A percentile compares a stretch with the other conserved stretches of the same genome.
These are phyloP conservation scores for Hippophae rhamnoides DNA, from an alignment of 306 rosid species.

Conservation along the genomic window DNA sequence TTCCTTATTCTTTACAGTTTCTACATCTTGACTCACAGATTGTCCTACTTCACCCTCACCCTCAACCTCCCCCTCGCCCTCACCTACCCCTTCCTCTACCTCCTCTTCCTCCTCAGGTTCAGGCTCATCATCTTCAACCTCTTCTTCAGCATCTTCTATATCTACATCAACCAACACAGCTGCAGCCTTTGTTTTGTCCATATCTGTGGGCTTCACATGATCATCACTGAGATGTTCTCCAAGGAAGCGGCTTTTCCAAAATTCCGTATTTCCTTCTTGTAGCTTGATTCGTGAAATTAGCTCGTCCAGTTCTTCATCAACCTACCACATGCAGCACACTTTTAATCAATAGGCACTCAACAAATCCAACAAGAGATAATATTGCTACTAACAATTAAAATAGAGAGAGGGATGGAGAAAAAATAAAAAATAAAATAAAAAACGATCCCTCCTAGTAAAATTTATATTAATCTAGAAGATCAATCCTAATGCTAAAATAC, in stretches of 20 bases:
- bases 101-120: slow-evolving; percentile 49
- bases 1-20: slow-evolving; percentile 71
- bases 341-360: slow-evolving; percentile 11
- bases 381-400: slow-evolving; percentile 1
- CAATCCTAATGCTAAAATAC: not conserved
- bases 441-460: not conserved
- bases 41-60: slow-evolving; percentile 62
- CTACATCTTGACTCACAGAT: slow-evolving; percentile 60
- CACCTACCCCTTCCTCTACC: not conserved
- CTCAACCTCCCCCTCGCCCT: slow-evolving; percentile 52
- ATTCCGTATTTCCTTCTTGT: slow-evolving; percentile 87
- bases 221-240: slow-evolving; percentile 59
- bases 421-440: no score
- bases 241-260: slow-evolving; percentile 84
- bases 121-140: slow-evolving; percentile 67
- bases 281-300: slow-evolving; percentile 72
- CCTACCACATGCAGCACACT: slow-evolving; percentile 37
- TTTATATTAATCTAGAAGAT: not conserved
- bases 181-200: slow-evolving; percentile 28
- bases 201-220: slow-evolving; percentile 31
- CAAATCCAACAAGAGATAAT: not conserved
- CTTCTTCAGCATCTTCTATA: slow-evolving; percentile 54
- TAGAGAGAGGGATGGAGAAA: no score
- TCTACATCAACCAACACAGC: slow-evolving; percentile 50
- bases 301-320: slow-evolving; percentile 88